phyloP scores from a whole-genome alignment of 73 alveolate genomes.

The Paramecium primaurelia region DNA sequence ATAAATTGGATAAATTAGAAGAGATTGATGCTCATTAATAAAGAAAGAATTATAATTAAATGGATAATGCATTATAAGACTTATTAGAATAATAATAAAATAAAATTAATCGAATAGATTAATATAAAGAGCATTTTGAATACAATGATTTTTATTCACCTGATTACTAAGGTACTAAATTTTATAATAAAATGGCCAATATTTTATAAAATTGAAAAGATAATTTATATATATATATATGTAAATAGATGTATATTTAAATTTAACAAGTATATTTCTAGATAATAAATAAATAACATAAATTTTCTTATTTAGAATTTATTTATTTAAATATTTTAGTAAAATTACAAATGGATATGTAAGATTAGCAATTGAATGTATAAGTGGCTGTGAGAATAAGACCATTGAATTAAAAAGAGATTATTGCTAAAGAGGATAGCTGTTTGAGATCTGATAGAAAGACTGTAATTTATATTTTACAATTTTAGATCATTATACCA shows the following conservation, averaged over 20 bases:
- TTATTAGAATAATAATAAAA: neutral
- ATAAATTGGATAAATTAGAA: neutral
- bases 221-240: neutral
- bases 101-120: neutral
- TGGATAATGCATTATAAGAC: neutral
- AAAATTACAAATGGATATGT: conserved; percentile 17
- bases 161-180: neutral
- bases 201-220: neutral
- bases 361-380: neutral
- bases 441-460: conserved; percentile 61
- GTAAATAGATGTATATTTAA: neutral
- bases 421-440: conserved; percentile 43
- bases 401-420: conserved; percentile 89
- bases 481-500: conserved; percentile 46
- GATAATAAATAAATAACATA: no score
- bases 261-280: no score
- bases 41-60: neutral
- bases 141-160: neutral
- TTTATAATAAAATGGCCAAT: neutral
- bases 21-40: neutral
- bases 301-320: neutral
- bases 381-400: conserved; percentile 92
- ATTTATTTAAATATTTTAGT: no score
- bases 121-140: conserved; percentile 4
- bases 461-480: conserved; percentile 69